phyloP scores from a whole-genome alignment of 129 eudicot genomes.

The Pittosporum tobira region DNA sequence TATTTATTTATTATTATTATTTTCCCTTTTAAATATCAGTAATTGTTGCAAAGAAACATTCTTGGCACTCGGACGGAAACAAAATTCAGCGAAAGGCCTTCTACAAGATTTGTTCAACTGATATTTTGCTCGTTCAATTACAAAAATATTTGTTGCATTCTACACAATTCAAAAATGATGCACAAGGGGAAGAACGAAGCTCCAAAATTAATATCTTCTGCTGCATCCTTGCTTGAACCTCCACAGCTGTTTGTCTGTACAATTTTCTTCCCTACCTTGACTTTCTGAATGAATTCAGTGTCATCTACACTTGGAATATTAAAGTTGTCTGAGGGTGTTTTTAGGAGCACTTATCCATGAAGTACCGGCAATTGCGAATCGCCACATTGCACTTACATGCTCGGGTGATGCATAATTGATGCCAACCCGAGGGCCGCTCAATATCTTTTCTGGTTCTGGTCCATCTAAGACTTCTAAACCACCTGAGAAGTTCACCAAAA shows the following conservation, averaged over 20 bases:
- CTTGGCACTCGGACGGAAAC: too few species aligned
- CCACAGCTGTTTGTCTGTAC: not conserved
- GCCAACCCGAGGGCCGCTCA: slow-evolving; percentile 88
- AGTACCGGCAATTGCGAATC: slow-evolving; percentile 77
- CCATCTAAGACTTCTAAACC: slow-evolving; percentile 85
- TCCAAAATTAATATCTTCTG: not conserved
- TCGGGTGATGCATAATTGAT: slow-evolving; percentile 76
- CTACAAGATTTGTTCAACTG: not conserved
- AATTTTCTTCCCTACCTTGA: not conserved
- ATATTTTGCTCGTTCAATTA: too few species aligned
- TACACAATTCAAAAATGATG: not conserved
- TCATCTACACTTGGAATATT: slow-evolving; percentile 5
- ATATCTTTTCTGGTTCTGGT: slow-evolving; percentile 56
- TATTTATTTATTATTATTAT: too few species aligned
- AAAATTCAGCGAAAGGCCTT: not conserved
- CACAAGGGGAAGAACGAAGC: not conserved
- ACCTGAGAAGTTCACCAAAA: slow-evolving; percentile 29
- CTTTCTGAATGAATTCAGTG: not conserved
- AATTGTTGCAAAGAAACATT: too few species aligned
- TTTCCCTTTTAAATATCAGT: too few species aligned
- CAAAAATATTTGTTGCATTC: not conserved
- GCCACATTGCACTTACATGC: slow-evolving; percentile 73
- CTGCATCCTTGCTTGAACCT: not conserved
- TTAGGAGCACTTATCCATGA: slow-evolving; percentile 93
- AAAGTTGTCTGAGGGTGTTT: slow-evolving; percentile 55